Percentiles rank a stretch among this genome's conserved stretches.
Conservation (phyloP, 192 early-diverging fungal species). For the Entrophospora sp. region DNA sequence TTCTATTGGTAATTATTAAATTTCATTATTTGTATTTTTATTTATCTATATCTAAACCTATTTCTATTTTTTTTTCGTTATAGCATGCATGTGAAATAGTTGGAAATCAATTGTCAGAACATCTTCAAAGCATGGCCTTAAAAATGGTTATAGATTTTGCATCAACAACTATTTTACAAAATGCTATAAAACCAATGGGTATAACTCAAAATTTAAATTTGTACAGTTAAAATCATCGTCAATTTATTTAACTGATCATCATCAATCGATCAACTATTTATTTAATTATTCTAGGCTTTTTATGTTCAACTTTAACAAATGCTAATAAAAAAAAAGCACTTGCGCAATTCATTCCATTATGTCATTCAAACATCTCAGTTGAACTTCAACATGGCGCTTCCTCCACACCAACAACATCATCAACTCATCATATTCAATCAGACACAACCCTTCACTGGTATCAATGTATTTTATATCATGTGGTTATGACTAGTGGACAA, state of each 20-base stretch:
- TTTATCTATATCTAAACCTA: background rate
- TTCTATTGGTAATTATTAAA: conserved; percentile 31
- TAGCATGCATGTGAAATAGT: conserved; percentile 60
- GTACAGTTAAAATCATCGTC: background rate
- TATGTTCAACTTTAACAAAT: conserved; percentile 35
- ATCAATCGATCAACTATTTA: too few species aligned
- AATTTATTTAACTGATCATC: background rate
- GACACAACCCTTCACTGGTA: conserved; percentile 72
- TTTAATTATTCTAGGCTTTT: too few species aligned
- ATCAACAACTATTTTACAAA: conserved; percentile 49
- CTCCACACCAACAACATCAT: conserved; percentile 35
- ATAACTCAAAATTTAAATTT: conserved; percentile 13
- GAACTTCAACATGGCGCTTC: conserved; percentile 63
- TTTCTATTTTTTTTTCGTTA: background rate
- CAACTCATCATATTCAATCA: conserved; percentile 37
- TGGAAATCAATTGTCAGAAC: conserved; percentile 57
- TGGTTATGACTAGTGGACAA: conserved; percentile 38
- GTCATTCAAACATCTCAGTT: conserved; percentile 41
- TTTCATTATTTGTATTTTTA: background rate
- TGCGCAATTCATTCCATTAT: conserved; percentile 48
- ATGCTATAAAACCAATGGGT: conserved; percentile 61
- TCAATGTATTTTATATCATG: conserved; percentile 55
- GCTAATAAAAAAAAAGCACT: conserved; percentile 40
- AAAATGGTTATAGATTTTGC: conserved; percentile 53
- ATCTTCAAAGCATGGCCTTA: conserved; percentile 53